Evolutionary conservation across 176 grass and related monocot species (phyloP), one percentile per base, ranked within the genome.

Genomic region (Lolium rigidum): DNA sequence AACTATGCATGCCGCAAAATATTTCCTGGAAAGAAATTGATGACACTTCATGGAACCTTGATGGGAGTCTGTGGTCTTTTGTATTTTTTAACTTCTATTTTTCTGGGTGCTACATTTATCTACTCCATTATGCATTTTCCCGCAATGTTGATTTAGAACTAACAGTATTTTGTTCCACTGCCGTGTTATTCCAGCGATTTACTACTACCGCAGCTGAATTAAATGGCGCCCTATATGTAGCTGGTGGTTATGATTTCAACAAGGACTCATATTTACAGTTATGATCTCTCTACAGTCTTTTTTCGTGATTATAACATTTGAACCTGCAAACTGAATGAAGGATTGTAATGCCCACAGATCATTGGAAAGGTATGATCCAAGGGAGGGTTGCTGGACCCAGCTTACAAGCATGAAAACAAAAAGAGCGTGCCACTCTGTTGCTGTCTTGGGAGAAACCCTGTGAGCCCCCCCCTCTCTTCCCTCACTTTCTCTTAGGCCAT

Each of bases 331-430:
- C 22, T 82, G 28, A 89, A 78, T 43, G 18, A 75, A 60, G 84
- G 10, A 59, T 54, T 38, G 7, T 66, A 76, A 80, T 74, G 47
- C 69, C 25, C 50, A 74, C 87, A 98, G 96, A 43, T 92, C 96
- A 75, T 79, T 84, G 63, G 96, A 98, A 92, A 92, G 93, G 78
- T 98, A 86, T 44, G 96, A 98, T 92, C 96, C 96, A 67, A 92
- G 96, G 79, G 96, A 98, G 90, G 96, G 93, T 54, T 92, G 84
- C 79, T 98, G 96, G 96, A 59, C 78, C 25, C 79, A 83, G 64
- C 80, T 95, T 67, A 85, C 93, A 86, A 88, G 79, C 83, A 94
- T 98, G 96, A 82, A 16, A 26, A 64, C 51, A 70, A 93, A 84
- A 89, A 91, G 93, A 89, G 93, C 86, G 65, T 98, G 86, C 65